Conservation (phyloP, 495 filamentous ascomycete genomes). For the Terfezia boudieri region DNA sequence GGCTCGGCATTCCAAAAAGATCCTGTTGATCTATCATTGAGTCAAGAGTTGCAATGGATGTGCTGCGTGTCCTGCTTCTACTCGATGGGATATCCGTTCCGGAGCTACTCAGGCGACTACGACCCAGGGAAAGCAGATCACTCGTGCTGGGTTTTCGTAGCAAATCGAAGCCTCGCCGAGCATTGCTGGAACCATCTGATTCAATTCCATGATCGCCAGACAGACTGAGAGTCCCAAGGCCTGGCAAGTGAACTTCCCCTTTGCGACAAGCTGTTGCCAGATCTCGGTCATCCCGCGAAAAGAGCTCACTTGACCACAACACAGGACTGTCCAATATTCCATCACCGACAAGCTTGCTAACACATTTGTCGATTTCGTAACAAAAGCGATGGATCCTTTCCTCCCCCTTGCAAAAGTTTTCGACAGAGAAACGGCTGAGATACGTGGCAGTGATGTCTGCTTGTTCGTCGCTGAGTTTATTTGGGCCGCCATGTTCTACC, state of each 20-base stretch:
- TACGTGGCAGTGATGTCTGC: conserved; percentile 67
- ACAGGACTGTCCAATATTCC: conserved; percentile 73
- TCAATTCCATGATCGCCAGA: conserved; percentile 23
- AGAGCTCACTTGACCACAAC: conserved; percentile 80
- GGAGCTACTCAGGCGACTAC: conserved; percentile 12
- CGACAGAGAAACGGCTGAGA: conserved; percentile 58
- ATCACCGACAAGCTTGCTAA: conserved; percentile 69
- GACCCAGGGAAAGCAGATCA: conserved; percentile 17
- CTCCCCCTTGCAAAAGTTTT: conserved; percentile 90
- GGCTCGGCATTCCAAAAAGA: conserved; percentile 42
- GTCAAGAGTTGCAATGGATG: conserved; percentile 29
- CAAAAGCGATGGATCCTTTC: conserved; percentile 90
- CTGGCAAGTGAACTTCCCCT: conserved; percentile 28
- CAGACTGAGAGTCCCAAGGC: conserved; percentile 22
- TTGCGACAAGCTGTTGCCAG: conserved; percentile 46
- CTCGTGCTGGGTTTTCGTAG: conserved; percentile 17
- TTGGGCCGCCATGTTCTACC: conserved; percentile 67
- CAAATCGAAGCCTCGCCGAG: conserved; percentile 19
- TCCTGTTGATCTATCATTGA: conserved; percentile 49
- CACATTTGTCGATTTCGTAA: conserved; percentile 68
- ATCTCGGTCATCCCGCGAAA: conserved; percentile 49
- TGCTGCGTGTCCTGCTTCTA: conserved; percentile 20
- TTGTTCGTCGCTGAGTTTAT: conserved; percentile 93
- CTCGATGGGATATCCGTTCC: conserved; percentile 12
- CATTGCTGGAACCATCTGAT: conserved; percentile 24